phyloP scores from a whole-genome alignment of 1,284 basidiomycete genomes.

The Singerocomus rubriflavus region DNA sequence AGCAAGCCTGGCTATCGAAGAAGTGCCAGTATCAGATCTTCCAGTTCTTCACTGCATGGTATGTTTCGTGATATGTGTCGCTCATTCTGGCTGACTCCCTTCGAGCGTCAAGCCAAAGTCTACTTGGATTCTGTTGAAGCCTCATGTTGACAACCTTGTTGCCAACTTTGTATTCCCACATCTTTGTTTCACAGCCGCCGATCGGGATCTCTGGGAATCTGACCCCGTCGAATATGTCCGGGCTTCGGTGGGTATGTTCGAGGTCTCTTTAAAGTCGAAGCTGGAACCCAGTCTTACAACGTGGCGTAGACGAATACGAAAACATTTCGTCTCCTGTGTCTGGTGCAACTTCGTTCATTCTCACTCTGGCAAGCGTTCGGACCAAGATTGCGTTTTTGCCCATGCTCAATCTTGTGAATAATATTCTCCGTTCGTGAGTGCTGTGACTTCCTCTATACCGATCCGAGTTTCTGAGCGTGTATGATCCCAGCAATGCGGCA shows the following conservation, averaged over 20 bases:
- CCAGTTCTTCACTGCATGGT: conserved; percentile 85
- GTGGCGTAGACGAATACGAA: conserved; percentile 69
- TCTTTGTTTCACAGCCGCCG: conserved; percentile 68
- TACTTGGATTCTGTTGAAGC: conserved; percentile 82
- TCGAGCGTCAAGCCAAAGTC: conserved; percentile 82
- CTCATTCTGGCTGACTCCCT: conserved; percentile 8
- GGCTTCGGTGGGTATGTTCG: conserved; percentile 58
- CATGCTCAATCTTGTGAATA: conserved; percentile 74
- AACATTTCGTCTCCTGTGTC: conserved; percentile 71
- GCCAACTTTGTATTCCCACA: conserved; percentile 83
- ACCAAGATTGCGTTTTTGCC: conserved; percentile 77
- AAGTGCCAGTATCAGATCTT: conserved; percentile 82
- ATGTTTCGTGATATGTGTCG: conserved; percentile 23
- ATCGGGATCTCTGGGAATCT: conserved; percentile 67
- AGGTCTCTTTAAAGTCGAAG: background rate
- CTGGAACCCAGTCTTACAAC: background rate
- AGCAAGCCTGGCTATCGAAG: conserved; percentile 74
- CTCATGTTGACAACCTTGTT: conserved; percentile 72
- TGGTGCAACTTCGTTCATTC: conserved; percentile 75
- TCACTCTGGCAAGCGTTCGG: conserved; percentile 71
- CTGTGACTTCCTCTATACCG: background rate
- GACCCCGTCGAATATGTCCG: conserved; percentile 82
- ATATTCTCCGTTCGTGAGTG: conserved; percentile 62
- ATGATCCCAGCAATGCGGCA: conserved; percentile 43
- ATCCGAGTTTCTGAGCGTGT: background rate